Conservation (phyloP, 257 asterid species). For the Petunia secreta region DNA sequence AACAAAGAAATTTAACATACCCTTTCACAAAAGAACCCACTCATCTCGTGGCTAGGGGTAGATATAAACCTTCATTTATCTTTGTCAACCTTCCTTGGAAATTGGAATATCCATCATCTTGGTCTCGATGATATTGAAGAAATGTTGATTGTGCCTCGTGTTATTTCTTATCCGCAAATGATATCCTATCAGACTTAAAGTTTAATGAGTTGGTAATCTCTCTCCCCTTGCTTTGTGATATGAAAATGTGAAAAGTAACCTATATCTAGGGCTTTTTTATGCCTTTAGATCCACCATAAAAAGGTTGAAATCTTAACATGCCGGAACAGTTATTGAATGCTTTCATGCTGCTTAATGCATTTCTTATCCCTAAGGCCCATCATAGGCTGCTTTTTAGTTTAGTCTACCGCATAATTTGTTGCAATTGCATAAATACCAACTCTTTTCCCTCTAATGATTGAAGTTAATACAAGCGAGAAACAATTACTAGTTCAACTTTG, state of each 20-base stretch:
- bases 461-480: background rate
- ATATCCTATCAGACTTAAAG: background rate
- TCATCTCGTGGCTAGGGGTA: background rate
- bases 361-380: conserved; percentile 11
- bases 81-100: background rate
- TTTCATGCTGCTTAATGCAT: background rate
- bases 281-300: background rate
- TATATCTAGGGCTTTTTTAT: conserved; percentile 1
- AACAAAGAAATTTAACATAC: conserved; percentile 10
- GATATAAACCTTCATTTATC: background rate
- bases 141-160: background rate
- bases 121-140: background rate
- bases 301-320: background rate
- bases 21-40: background rate
- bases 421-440: conserved; percentile 7
- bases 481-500: conserved; percentile 12
- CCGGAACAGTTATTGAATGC: background rate
- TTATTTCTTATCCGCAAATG: background rate
- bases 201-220: background rate
- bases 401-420: background rate
- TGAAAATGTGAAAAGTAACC: background rate
- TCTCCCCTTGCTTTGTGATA: background rate
- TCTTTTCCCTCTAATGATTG: conserved; percentile 16
- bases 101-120: conserved; percentile 17
- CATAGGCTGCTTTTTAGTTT: background rate